Base-by-base conservation (phyloP, 345 rosid genomes). In the Clarkia xantiana region DNA sequence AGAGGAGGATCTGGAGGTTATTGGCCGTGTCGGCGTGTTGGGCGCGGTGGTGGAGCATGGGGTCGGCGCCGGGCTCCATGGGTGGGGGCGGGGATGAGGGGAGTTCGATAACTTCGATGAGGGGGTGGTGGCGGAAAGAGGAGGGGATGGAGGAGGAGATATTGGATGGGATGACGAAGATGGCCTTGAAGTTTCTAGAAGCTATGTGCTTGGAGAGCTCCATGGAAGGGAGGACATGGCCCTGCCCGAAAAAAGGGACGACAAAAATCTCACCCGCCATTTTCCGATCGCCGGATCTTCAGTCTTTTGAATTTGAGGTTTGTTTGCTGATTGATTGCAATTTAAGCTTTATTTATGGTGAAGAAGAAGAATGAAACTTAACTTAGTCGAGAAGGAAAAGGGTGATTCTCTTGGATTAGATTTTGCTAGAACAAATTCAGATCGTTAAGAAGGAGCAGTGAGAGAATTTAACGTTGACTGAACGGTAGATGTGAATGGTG, bases 181-280 rank as follows among this genome's bases (percentile, higher is more conserved):
- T 62, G 9, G 53, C 57, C 15, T 41, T 41, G 45, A 36, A 16
- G 40, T 57, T 40, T 9, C 60, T 53, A 4, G 43, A 23, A 12
- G 47, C 2, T 10, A 55, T 39, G 56, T 45, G 67, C 39, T 55
- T 45, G 67, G 67, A 67, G 47, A 62, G 67, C 51, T 67, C 64
- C 40, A 62, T 58, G 53, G 61, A 58, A 18, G 67, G 71, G 23
- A 40, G 50, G 47, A 66, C 45, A 47, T 66, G 65, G 41, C 62
- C 70, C 22, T 56, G 65, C 3, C 70, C 65, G 19, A 16, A 57
- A 40, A 42, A 52, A 47, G 71, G 41, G 15, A 67, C 50, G 6
- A 67, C 56, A 38, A 67, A 18, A 38, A 67, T 53, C 49, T 61
- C 63, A 17, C 55, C 58, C 15, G 61, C 18, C 14, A 18, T 19